Percentiles rank a stretch among this genome's conserved stretches.
Evolutionary conservation across 2,329 filamentous ascomycete genomes (phyloP).

Genomic region (Cladosporium sp.): DNA sequence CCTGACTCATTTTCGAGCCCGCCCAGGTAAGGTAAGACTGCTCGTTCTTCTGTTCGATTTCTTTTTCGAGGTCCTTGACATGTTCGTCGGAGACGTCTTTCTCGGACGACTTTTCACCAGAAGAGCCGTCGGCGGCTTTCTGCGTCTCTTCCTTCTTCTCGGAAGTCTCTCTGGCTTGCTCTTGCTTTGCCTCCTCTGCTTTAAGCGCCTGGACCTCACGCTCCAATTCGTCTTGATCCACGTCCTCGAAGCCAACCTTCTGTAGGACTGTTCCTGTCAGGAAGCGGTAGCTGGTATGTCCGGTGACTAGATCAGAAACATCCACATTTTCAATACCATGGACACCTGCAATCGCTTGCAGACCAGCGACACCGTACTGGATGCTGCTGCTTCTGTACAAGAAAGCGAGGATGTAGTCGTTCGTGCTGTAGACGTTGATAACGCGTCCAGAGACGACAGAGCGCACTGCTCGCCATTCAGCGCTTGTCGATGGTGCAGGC

Average conservation of each 20-base stretch:
- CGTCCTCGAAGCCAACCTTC: slow-evolving; percentile 56
- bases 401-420: slow-evolving; percentile 85
- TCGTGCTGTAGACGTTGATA: slow-evolving; percentile 85
- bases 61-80: slow-evolving; percentile 41
- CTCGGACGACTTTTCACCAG: slow-evolving; percentile 22
- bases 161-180: slow-evolving; percentile 36
- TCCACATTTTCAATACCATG: slow-evolving; percentile 64
- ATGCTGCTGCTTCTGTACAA: slow-evolving; percentile 83
- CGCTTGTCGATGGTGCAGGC: slow-evolving; percentile 70
- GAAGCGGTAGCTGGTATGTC: slow-evolving; percentile 54
- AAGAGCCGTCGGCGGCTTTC: neutral
- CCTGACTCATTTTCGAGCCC: slow-evolving; percentile 43
- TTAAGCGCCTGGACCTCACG: slow-evolving; percentile 45
- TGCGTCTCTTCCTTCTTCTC: slow-evolving; percentile 32
- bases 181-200: slow-evolving; percentile 43
- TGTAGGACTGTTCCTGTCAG: slow-evolving; percentile 54
- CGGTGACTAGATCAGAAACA: slow-evolving; percentile 53
- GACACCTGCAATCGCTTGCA: slow-evolving; percentile 71
- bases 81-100: slow-evolving; percentile 37
- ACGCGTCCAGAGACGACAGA: slow-evolving; percentile 78
- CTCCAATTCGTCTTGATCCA: slow-evolving; percentile 52
- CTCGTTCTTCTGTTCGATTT: slow-evolving; percentile 49
- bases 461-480: slow-evolving; percentile 75
- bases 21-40: slow-evolving; percentile 47
- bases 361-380: slow-evolving; percentile 78